A percentile compares a stretch with the other conserved stretches of the same genome.
Conservation (phyloP, 2,329 filamentous ascomycete species). For the Neonectria punicea region DNA sequence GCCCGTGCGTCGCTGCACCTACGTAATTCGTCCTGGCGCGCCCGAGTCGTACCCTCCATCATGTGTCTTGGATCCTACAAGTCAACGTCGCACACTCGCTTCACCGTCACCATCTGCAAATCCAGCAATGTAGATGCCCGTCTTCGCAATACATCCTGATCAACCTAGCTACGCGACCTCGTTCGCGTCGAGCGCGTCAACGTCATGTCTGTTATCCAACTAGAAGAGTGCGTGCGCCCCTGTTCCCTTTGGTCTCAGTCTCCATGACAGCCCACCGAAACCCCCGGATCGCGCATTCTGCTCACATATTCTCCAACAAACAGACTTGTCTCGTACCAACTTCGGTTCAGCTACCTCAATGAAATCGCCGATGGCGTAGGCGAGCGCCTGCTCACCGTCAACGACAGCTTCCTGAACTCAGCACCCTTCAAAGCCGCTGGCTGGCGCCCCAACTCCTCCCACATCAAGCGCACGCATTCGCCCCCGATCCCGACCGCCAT, state of each 20-base stretch:
- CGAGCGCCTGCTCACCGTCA: slow-evolving; percentile 84
- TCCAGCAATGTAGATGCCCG: slow-evolving; percentile 33
- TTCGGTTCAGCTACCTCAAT: slow-evolving; percentile 82
- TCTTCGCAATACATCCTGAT: neutral
- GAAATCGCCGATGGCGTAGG: slow-evolving; percentile 86
- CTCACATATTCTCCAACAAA: slow-evolving; percentile 31
- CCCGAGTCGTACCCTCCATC: slow-evolving; percentile 8
- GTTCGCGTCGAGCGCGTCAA: slow-evolving; percentile 10
- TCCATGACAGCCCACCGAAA: neutral
- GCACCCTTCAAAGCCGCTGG: slow-evolving; percentile 85
- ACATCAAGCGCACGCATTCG: slow-evolving; percentile 85
- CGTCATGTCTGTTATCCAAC: slow-evolving; percentile 52
- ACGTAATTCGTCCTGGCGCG: slow-evolving; percentile 21
- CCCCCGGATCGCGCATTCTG: neutral
- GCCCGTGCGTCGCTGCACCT: slow-evolving; percentile 34
- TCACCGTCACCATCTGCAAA: neutral
- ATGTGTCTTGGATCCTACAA: slow-evolving; percentile 15
- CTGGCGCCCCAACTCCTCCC: slow-evolving; percentile 78
- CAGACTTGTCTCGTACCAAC: slow-evolving; percentile 84
- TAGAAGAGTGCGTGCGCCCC: slow-evolving; percentile 49
- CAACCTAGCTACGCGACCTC: slow-evolving; percentile 11
- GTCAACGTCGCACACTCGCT: neutral
- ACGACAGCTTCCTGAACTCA: slow-evolving; percentile 82
- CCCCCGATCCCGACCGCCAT: slow-evolving; percentile 86
- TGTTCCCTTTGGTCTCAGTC: neutral